These are phyloP conservation scores for Phytophthora pseudosyringae DNA, from an alignment of 352 stramenopile genomes.

Conservation along the genomic window DNA sequence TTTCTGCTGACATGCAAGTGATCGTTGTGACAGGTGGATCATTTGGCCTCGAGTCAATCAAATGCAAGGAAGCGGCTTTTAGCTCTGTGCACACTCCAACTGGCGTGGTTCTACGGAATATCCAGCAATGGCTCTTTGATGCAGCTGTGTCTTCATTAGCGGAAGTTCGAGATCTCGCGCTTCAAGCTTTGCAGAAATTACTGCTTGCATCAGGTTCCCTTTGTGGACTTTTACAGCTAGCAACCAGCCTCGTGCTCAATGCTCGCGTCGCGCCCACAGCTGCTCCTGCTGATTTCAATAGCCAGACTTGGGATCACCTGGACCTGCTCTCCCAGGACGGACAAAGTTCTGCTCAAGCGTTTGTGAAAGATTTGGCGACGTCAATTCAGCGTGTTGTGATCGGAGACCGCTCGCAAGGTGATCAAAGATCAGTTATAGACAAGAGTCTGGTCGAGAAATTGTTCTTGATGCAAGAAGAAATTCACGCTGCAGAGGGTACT, in stretches of 20 bases:
- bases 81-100: slow-evolving; percentile 55
- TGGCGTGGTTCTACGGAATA: slow-evolving; percentile 57
- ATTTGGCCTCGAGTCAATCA: slow-evolving; percentile 61
- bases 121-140: slow-evolving; percentile 74
- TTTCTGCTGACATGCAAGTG: slow-evolving; percentile 8
- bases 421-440: slow-evolving; percentile 51
- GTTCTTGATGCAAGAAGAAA: slow-evolving; percentile 43
- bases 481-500: slow-evolving; percentile 14
- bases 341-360: slow-evolving; percentile 42
- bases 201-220: slow-evolving; percentile 81
- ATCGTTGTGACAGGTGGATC: slow-evolving; percentile 31
- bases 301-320: slow-evolving; percentile 58
- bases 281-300: slow-evolving; percentile 32
- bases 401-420: slow-evolving; percentile 33
- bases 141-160: slow-evolving; percentile 54
- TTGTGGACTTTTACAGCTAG: slow-evolving; percentile 76
- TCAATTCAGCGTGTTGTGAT: slow-evolving; percentile 66
- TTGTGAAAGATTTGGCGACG: slow-evolving; percentile 55
- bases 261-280: slow-evolving; percentile 11
- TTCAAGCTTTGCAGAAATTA: slow-evolving; percentile 67
- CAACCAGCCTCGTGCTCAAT: slow-evolving; percentile 72
- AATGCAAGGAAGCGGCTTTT: slow-evolving; percentile 59
- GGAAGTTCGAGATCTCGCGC: slow-evolving; percentile 64
- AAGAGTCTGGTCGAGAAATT: slow-evolving; percentile 67
- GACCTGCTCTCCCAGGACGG: slow-evolving; percentile 62